Evolutionary conservation across 345 rosid genomes (phyloP), one percentile per base, ranked within the genome.

Genomic region (Mangifera indica): DNA sequence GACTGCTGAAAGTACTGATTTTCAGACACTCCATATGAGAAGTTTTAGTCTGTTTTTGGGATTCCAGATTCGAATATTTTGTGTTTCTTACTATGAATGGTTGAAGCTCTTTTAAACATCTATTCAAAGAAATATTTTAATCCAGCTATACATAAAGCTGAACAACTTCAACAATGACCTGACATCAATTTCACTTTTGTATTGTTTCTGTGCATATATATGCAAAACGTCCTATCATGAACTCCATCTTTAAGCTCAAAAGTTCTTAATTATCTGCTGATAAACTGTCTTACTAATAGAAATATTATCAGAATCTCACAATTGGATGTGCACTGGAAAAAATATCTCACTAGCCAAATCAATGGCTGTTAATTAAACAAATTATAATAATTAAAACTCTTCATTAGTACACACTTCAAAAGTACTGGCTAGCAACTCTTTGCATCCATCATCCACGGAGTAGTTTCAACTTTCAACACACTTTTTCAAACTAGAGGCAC

Each of bases 171-270:
- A 46, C 0, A 5, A 72, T 72, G 75, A 62, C 70, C n/a, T n/a
- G n/a, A n/a, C 83, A 69, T 77, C 72, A 2, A 25, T 29, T 67
- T 7, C 11, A 15, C 14, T 10, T 15, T 10, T n/a, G 46, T 51
- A 59, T 42, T 37, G 54, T 69, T 56, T 21, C 13, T 45, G 17
- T 59, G 54, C 49, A 26, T 25, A 55, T 42, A 42, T 0, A 66
- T 26, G 51, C 11, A 18, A 49, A 49, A 42, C 15, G 26, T 57
- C 52, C 44, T 12, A 0, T 42, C 72, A 56, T 7, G 55, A 69
- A 54, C 58, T 10, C 60, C 5, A 55, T 55, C 21, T 37, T 56
- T 40, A 68, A 7, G 21, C 3, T 34, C 13, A 44, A 48, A 49
- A 49, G 21, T 10, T 1, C 4, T n/a, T 17, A 37, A 37, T 7